Percentiles rank a stretch among this genome's conserved stretches.
Conservation (phyloP, 106 monocot species). For the Alisma plantagoaquatica region DNA sequence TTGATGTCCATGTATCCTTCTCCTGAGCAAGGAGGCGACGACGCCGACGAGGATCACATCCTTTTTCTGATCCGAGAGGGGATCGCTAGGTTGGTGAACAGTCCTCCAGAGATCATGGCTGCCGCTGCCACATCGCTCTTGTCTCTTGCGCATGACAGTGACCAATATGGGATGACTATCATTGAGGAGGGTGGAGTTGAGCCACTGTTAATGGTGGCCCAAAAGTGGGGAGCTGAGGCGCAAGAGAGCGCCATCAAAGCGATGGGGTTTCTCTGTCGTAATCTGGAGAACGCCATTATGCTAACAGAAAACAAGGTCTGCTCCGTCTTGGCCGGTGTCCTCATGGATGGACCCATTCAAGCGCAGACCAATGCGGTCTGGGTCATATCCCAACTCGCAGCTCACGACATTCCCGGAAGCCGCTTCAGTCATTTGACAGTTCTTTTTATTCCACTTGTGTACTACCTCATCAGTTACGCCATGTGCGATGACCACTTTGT, state of each 20-base stretch:
- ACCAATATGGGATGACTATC: conserved; percentile 54
- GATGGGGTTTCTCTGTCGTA: conserved; percentile 45
- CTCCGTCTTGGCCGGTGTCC: no score
- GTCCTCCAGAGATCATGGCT: conserved; percentile 31
- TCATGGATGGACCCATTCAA: no score
- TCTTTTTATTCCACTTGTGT: no score
- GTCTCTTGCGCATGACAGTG: conserved; percentile 64
- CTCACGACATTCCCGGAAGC: no score
- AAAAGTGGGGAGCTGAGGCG: conserved; percentile 54
- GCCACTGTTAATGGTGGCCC: conserved; percentile 46
- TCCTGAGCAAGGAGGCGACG: no score
- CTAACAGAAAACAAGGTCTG: no score
- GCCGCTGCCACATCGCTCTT: conserved; percentile 49
- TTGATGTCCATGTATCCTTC: no score
- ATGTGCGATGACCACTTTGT: no score
- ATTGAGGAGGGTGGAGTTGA: conserved; percentile 76
- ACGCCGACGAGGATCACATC: conserved; percentile 75
- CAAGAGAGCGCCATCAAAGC: conserved; percentile 57
- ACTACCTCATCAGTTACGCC: no score
- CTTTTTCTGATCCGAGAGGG: conserved; percentile 64
- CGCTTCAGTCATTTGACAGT: no score
- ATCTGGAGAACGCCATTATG: conserved; percentile 57
- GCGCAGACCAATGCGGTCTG: no score
- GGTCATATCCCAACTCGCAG: no score
- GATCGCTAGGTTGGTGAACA: conserved; percentile 57